Evolutionary conservation across 192 early-diverging fungal genomes (phyloP).

Genomic region (Dimargaris cristalligena): DNA sequence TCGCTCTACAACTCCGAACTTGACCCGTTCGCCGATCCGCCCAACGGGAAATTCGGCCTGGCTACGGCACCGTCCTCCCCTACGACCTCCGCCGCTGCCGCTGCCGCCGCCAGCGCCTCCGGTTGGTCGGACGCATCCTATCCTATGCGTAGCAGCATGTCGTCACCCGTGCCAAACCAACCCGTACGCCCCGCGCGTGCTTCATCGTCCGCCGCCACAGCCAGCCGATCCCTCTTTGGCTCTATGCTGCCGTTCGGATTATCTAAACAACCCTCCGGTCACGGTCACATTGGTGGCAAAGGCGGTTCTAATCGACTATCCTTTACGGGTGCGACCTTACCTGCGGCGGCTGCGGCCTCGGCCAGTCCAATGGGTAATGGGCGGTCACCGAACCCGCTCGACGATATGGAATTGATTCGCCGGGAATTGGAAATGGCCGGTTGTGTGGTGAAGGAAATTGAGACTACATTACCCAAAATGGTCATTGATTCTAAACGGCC

Average conservation of each 20-base stretch:
- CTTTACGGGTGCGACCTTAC: neutral
- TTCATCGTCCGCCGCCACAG: no score
- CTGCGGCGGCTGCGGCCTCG: neutral
- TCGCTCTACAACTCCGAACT: no score
- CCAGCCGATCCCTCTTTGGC: neutral
- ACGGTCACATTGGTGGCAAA: no score
- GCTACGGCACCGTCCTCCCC: no score
- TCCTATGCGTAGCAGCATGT: neutral
- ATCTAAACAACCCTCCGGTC: no score
- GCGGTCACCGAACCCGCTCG: neutral
- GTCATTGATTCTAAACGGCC: neutral
- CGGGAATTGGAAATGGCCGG: slow-evolving; percentile 11
- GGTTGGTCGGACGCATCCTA: no score
- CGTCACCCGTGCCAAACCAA: no score
- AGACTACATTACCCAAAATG: slow-evolving; percentile 8
- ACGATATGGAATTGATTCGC: slow-evolving; percentile 11
- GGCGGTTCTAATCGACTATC: neutral
- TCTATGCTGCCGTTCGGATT: neutral
- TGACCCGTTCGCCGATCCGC: no score
- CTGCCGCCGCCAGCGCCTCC: no score
- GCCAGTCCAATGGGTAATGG: neutral
- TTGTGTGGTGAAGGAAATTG: slow-evolving; percentile 5
- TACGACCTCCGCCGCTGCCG: no score
- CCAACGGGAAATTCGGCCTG: no score
- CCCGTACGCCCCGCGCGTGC: neutral